Percentiles rank a stretch among this genome's conserved stretches.
Conservation (phyloP, 2,329 filamentous ascomycete species). For the Penicillium capsulatum region DNA sequence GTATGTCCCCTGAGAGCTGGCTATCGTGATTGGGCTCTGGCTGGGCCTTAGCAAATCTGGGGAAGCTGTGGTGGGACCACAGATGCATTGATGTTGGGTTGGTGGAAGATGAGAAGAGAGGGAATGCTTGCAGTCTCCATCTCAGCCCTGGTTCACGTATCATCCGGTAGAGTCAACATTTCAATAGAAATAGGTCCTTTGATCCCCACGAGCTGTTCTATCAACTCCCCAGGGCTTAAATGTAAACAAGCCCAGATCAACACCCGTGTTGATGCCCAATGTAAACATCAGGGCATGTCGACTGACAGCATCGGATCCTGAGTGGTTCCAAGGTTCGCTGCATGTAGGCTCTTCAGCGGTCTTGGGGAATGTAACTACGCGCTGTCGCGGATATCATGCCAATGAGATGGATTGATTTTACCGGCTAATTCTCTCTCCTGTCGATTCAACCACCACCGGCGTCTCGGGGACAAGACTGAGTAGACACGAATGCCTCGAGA, state of each 20-base stretch:
- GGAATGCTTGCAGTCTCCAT: not conserved
- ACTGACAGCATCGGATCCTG: not conserved
- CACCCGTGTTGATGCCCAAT: not conserved
- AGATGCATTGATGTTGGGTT: not conserved
- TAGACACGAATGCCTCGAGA: too few species aligned
- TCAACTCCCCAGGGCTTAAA: too few species aligned
- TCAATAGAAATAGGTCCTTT: not conserved
- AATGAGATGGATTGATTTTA: slow-evolving; percentile 5
- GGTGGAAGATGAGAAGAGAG: not conserved
- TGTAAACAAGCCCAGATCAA: too few species aligned
- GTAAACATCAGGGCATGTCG: too few species aligned
- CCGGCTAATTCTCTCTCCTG: slow-evolving; percentile 7
- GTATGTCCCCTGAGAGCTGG: not conserved
- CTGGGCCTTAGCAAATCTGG: slow-evolving; percentile 6
- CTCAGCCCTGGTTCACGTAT: too few species aligned
- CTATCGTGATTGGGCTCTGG: not conserved
- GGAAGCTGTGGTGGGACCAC: slow-evolving; percentile 4
- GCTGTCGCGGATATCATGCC: slow-evolving; percentile 10
- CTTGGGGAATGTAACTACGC: slow-evolving; percentile 9
- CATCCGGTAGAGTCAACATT: too few species aligned
- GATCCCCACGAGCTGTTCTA: too few species aligned
- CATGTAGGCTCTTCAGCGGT: slow-evolving; percentile 6
- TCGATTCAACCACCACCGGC: slow-evolving; percentile 4
- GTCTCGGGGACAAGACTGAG: slow-evolving; percentile 12
- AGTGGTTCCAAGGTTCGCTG: slow-evolving; percentile 10